Base-by-base conservation (phyloP, 2,329 filamentous ascomycete species). In the Aspergillus fructus region DNA sequence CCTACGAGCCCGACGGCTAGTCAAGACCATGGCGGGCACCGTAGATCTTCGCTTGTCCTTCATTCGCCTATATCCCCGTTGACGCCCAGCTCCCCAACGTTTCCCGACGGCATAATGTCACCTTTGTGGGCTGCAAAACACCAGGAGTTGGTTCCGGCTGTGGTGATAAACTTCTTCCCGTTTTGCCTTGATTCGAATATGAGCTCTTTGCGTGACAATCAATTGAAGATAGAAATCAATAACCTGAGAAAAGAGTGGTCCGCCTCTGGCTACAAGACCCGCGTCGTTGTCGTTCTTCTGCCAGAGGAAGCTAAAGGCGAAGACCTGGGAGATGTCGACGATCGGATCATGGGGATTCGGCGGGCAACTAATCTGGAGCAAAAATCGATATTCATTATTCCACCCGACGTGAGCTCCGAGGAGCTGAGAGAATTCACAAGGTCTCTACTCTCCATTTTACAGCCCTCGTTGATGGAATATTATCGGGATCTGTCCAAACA, bases 401-500 rank as follows among this genome's bases (percentile, higher is more conserved):
- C 91, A 2, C 86, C 89, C 0, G 85, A 88, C 64, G 86, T 88
- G 7, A 89, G 90, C 4, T 78, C 82, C 3, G 81, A 84, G 1
- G 91, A 96, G 68, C 76, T 96, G 21, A 83, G 86, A 59, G 85
- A 86, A 7, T 91, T 93, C 62, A 86, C 89, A 0, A 85, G 88
- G 54, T 89, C 84, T 51, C 84, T 96, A 41, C 79, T 97, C 47
- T 79, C 85, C 2, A 83, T 88, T 1, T 74, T 97, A 45, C 91
- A 93, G 59, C 85, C 87, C 1, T 80, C 87, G 19, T 86, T 90
- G 19, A 79, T 93, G 46, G 94, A 99, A 66, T 96, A 97, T 74
- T 97, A 97, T 72, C 84, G 93, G 46, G 93, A 99, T 66, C 81
- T 97, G 12, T 92, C 91, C n/a, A 93, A 96, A 59, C 93, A 96